Percentiles rank a stretch among this genome's conserved stretches.
These are phyloP conservation scores for Myriosclerotinia curreyana DNA, from an alignment of 2,329 filamentous ascomycete species.

Conservation along the genomic window DNA sequence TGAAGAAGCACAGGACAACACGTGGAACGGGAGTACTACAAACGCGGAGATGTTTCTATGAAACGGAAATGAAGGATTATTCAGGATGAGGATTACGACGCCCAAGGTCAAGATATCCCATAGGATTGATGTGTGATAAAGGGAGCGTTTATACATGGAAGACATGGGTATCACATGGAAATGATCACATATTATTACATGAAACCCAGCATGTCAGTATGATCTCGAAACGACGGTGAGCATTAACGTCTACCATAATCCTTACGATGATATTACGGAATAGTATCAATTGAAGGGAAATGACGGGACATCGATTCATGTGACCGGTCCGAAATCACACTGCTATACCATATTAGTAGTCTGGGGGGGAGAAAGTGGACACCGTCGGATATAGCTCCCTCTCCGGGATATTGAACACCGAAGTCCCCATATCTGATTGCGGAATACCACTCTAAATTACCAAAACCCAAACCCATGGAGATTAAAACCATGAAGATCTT, in stretches of 20 bases:
- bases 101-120: neutral
- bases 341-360: slow-evolving; percentile 6
- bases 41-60: slow-evolving; percentile 9
- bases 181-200: neutral
- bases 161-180: neutral
- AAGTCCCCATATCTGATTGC: neutral
- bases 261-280: slow-evolving; percentile 9
- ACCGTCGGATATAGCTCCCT: slow-evolving; percentile 16
- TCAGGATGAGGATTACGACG: slow-evolving; percentile 9
- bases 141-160: slow-evolving; percentile 2
- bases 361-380: slow-evolving; percentile 16
- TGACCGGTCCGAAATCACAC: slow-evolving; percentile 13
- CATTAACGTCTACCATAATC: neutral
- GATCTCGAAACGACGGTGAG: neutral
- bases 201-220: neutral
- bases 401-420: slow-evolving; percentile 20
- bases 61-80: slow-evolving; percentile 17
- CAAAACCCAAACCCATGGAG: slow-evolving; percentile 15
- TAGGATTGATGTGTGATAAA: neutral
- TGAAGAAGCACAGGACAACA: slow-evolving; percentile 1
- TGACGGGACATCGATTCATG: slow-evolving; percentile 18
- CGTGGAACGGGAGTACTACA: neutral
- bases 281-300: slow-evolving; percentile 4
- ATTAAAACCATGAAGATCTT: slow-evolving; percentile 12
- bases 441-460: slow-evolving; percentile 11